phyloP scores from a whole-genome alignment of 257 asterid species.

The Lavandula angustifolia region DNA sequence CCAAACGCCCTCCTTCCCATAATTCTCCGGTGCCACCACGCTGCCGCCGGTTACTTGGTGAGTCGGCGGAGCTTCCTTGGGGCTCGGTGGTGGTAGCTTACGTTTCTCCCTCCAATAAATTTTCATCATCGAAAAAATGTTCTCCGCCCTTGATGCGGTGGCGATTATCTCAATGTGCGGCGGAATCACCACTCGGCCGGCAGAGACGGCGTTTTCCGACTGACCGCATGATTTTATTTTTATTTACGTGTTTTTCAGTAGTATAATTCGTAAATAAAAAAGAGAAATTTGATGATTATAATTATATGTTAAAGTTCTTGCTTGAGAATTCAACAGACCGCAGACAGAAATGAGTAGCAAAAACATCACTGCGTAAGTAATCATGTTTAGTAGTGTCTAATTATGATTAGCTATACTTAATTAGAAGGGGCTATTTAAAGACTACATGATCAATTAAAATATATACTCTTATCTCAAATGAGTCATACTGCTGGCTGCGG shows the following conservation, averaged over 20 bases:
- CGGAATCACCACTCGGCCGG: conserved; percentile 11
- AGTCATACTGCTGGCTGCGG: too few species aligned
- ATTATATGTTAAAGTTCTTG: conserved; percentile 30
- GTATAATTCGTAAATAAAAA: neutral
- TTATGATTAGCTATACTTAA: neutral
- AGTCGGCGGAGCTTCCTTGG: conserved; percentile 14
- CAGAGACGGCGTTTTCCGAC: neutral
- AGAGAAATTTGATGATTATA: neutral
- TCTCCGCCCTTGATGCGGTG: neutral
- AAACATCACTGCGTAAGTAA: conserved; percentile 21
- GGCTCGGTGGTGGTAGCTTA: neutral
- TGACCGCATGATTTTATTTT: too few species aligned
- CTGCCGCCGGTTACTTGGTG: too few species aligned
- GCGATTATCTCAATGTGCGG: neutral
- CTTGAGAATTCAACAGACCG: conserved; percentile 29
- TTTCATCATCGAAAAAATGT: neutral
- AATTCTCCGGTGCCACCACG: too few species aligned
- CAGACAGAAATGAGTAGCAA: conserved; percentile 30
- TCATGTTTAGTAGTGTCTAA: conserved; percentile 5
- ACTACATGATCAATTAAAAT: too few species aligned
- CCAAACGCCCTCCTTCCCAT: too few species aligned
- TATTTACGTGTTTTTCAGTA: too few species aligned
- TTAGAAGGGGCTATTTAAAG: conserved; percentile 26
- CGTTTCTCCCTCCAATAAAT: neutral
- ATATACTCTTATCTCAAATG: too few species aligned